Conservation (phyloP, 805 yeast species). For the Brettanomyces sp. region DNA sequence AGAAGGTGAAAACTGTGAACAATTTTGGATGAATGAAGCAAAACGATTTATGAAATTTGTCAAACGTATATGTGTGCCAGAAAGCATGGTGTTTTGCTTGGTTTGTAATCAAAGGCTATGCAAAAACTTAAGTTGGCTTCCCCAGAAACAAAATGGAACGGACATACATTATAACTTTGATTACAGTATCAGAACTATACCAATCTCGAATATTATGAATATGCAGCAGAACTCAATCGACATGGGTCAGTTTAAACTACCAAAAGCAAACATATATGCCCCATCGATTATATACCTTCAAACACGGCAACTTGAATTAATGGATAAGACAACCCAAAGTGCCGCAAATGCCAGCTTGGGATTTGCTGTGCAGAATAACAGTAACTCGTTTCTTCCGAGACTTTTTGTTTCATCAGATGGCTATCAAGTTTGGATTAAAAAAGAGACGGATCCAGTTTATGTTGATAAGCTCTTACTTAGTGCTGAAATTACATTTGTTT, state of each 20-base stretch:
- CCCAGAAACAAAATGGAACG: no score
- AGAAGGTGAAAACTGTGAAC: neutral
- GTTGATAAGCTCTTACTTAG: slow-evolving; percentile 32
- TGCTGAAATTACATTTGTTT: slow-evolving; percentile 32
- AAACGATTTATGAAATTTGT: neutral
- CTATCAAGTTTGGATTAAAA: slow-evolving; percentile 45
- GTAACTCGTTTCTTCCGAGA: slow-evolving; percentile 24
- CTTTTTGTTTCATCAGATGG: slow-evolving; percentile 25
- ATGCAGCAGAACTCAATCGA: no score
- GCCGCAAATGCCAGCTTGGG: slow-evolving; percentile 25
- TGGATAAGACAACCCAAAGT: slow-evolving; percentile 16
- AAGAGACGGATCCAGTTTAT: slow-evolving; percentile 22
- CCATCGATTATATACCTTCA: slow-evolving; percentile 26
- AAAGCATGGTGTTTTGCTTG: neutral
- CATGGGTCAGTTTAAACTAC: slow-evolving; percentile 7
- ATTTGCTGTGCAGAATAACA: slow-evolving; percentile 23
- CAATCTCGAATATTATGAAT: neutral
- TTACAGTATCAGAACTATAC: no score
- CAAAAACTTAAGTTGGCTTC: slow-evolving; percentile 5
- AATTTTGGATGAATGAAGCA: neutral
- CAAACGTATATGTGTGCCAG: neutral
- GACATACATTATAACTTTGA: no score
- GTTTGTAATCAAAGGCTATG: neutral
- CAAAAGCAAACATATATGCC: slow-evolving; percentile 28
- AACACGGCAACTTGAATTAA: slow-evolving; percentile 11